Evolutionary conservation across 2,329 filamentous ascomycete species (phyloP), one percentile per base, ranked within the genome.

Genomic region (Aspergillus sp.): DNA sequence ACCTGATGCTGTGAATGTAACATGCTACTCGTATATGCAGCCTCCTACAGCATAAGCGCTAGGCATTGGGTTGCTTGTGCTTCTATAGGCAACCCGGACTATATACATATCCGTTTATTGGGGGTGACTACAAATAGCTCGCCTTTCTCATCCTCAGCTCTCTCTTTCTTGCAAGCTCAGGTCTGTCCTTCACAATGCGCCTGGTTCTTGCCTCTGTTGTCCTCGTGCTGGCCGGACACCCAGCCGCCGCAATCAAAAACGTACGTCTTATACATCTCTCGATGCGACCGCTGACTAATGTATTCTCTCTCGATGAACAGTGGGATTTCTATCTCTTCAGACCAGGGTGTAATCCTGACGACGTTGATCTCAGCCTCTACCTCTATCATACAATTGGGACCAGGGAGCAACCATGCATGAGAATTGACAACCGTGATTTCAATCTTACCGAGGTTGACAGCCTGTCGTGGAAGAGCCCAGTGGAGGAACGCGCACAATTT

Each of bases 381-480:
- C 17, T 47, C 9, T 47, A 38, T 17, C 45, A 47, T 17, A 5
- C 16, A 14, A 47, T 47, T 29, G 45, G 45, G 11, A 47, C 16
- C 2, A 14, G 13, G 31, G 17, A 10, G 17, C 11, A 47, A 19
- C 2, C 31, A 13, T 47, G 45, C 45, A 14, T 3, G 13, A 20
- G 16, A 5, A 32, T 47, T 31, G 31, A 47, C n/a, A 47, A 20
- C 9, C 17, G 3, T 5, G 45, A 47, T 6, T 36, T 47, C 19
- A 23, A 47, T 16, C 31, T 47, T 2, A 14, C 45, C 3, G 45
- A 36, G n/a, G 45, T 36, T 9, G 45, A 47, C 19, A 47, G 45
- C 23, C 45, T 47, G 1, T 47, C 45, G 31, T 47, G 45, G 45
- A 47, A 47, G 9, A 47, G 45, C 21, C 45, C 45, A 7, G 29